phyloP scores from a whole-genome alignment of 805 yeast genomes.

The Alloascoidea hylecoeti region DNA sequence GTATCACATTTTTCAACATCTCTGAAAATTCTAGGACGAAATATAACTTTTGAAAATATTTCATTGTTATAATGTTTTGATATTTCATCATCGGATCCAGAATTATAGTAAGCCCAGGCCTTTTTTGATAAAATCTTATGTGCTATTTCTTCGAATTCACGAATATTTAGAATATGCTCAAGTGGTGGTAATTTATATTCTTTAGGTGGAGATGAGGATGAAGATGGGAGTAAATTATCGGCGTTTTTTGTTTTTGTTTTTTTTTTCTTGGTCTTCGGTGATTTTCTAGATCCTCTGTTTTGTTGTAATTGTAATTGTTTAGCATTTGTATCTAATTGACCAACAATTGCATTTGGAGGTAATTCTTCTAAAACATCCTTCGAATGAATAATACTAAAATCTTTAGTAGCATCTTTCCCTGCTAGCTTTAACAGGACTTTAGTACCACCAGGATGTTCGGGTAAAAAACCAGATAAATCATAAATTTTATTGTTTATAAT shows the following conservation, averaged over 20 bases:
- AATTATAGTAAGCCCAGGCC: constrained; percentile 28
- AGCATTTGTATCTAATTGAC: constrained; percentile 11
- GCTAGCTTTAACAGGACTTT: constrained; percentile 27
- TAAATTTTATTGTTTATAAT: constrained; percentile 70
- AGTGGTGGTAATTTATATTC: constrained; percentile 18
- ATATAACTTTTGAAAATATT: constrained; percentile 25
- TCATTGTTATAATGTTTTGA: constrained; percentile 28
- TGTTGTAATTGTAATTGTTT: constrained; percentile 9
- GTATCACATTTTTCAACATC: constrained; percentile 27
- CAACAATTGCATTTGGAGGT: constrained; percentile 11
- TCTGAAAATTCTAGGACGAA: constrained; percentile 27
- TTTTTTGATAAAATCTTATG: constrained; percentile 16
- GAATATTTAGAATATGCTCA: constrained; percentile 17
- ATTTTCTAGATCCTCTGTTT: background rate
- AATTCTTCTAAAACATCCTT: constrained; percentile 1
- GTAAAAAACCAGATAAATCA: constrained; percentile 55
- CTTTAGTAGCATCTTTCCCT: constrained; percentile 33
- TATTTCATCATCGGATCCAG: constrained; percentile 36
- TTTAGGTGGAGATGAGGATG: background rate
- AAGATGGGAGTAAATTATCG: constrained; percentile 3
- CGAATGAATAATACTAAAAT: constrained; percentile 7
- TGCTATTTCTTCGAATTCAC: constrained; percentile 28
- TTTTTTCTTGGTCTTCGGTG: constrained; percentile 2
- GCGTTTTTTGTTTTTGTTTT: background rate
- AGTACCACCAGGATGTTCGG: constrained; percentile 57